Evolutionary conservation across 2,329 filamentous ascomycete genomes (phyloP), one percentile per base, ranked within the genome.

Genomic region (Trichoderma harzianum): DNA sequence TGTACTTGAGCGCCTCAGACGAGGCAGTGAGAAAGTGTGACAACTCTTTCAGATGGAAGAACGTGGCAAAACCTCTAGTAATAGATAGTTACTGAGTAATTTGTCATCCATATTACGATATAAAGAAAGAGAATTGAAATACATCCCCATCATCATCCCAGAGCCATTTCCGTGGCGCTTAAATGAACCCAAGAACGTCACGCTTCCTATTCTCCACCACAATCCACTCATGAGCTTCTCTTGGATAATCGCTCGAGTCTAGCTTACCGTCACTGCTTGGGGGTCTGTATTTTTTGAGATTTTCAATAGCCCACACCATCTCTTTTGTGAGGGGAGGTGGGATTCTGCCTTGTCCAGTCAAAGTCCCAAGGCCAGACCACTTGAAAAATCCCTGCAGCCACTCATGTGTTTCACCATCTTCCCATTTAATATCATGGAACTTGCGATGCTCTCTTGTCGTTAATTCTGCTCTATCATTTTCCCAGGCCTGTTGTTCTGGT

Each of bases 381-480:
- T 80, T 75, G 76, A 84, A 88, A 58, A 89, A 74, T 12, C 79
- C 79, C 1, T 78, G 77, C 3, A 89, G 77, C 81, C 83, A 89
- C 10, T 79, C 79, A 1, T 82, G 74, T 0, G 86, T 88, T 77
- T 89, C 85, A 0, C 85, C 86, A 3, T 79, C 80, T 11, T 87
- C 85, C 85, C 85, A 88, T 3, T 81, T 76, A 5, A 89, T 82
- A 58, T 87, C 85, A 75, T 89, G 87, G 72, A 88, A 89, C 58
- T 82, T 84, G 36, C 75, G 80, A 0, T 79, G 72, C n/a, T 83
- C 78, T 5, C 73, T 74, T 11, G 30, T 75, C 2, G 77, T 79
- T 16, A 75, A 69, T 10, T 79, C 75, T 7, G 77, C 77, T 14
- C 86, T 79, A 1, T 82, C 75, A 5, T 51, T 70, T 73, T 88